Evolutionary conservation across 768 basidiomycete species (phyloP), one percentile per base, ranked within the genome.

Genomic region (Boletus rubroflammeus): DNA sequence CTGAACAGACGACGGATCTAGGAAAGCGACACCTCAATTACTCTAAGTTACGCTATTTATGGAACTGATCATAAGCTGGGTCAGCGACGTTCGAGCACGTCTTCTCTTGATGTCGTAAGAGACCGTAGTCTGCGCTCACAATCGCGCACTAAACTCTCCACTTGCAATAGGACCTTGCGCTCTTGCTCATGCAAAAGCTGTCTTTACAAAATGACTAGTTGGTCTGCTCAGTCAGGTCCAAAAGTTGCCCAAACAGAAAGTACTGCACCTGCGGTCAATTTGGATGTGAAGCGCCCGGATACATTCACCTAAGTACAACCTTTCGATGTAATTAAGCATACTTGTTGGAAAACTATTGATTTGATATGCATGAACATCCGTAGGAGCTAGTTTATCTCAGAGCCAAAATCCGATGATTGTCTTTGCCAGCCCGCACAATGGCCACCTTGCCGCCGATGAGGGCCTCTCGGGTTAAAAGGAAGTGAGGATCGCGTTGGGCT

Each of bases 361-460:
- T 4, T 39, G 31, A 13, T n/a, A n/a, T n/a, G n/a, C 41, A n/a
- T 10, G 41, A 32, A 32, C 15, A 26, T 47, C 26, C 40, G 21
- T 23, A 51, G 31, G 0, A 47, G 29, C 9, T 32, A 44, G 31
- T 53, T 54, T 54, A 72, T 44, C 52, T 66, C 26, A 78, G 53
- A 34, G 67, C 79, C 9, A 93, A 61, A 38, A 90, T 76, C 36
- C 81, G 64, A 57, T 85, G 74, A 43, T 86, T 86, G 57, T 86
- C 84, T 66, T 88, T 90, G 5, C 92, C 92, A 36, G 83, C 82
- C 17, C 88, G 80, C 19, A 94, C 56, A 53, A 94, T 78, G 17
- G 78, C 82, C 7, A 93, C 62, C 46, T 74, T 78, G 10, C 70
- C 74, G 60, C 85, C 83, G n/a, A 92, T 72, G 28, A 93, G 76